Evolutionary conservation across 2,329 filamentous ascomycete species (phyloP).

Genomic region (Fusarium guadeloupense): DNA sequence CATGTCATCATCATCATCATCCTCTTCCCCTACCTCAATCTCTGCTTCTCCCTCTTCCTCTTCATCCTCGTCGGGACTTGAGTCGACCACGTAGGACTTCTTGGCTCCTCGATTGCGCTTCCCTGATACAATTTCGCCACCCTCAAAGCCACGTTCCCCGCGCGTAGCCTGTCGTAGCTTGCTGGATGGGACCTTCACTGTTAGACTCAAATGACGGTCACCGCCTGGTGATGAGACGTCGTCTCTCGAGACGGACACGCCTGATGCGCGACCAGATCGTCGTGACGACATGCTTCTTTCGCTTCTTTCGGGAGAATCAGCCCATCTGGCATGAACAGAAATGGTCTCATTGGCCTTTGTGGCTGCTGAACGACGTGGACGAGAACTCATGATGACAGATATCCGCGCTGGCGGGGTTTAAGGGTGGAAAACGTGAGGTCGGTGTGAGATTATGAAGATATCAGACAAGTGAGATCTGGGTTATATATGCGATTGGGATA

Average conservation of each 20-base stretch:
- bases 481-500: slow-evolving; percentile 4
- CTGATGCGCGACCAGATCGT: slow-evolving; percentile 59
- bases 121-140: slow-evolving; percentile 59
- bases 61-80: slow-evolving; percentile 59
- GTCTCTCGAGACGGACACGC: slow-evolving; percentile 55
- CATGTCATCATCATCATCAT: slow-evolving; percentile 51
- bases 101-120: slow-evolving; percentile 64
- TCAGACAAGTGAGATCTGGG: background rate
- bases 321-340: slow-evolving; percentile 53
- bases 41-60: slow-evolving; percentile 52
- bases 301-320: slow-evolving; percentile 52
- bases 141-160: slow-evolving; percentile 52
- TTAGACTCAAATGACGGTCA: slow-evolving; percentile 56
- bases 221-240: slow-evolving; percentile 58
- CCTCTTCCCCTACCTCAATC: slow-evolving; percentile 54
- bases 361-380: slow-evolving; percentile 58
- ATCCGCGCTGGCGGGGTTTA: slow-evolving; percentile 35
- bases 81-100: slow-evolving; percentile 69
- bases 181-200: slow-evolving; percentile 61
- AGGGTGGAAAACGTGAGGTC: slow-evolving; percentile 1
- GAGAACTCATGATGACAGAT: slow-evolving; percentile 53
- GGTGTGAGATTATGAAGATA: slow-evolving; percentile 6
- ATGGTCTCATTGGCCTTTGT: slow-evolving; percentile 55
- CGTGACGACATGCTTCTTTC: slow-evolving; percentile 61
- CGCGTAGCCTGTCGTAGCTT: slow-evolving; percentile 62